Evolutionary conservation across 2,329 filamentous ascomycete genomes (phyloP), one percentile per base, ranked within the genome.

Genomic region (Aaosphaeria arxii): DNA sequence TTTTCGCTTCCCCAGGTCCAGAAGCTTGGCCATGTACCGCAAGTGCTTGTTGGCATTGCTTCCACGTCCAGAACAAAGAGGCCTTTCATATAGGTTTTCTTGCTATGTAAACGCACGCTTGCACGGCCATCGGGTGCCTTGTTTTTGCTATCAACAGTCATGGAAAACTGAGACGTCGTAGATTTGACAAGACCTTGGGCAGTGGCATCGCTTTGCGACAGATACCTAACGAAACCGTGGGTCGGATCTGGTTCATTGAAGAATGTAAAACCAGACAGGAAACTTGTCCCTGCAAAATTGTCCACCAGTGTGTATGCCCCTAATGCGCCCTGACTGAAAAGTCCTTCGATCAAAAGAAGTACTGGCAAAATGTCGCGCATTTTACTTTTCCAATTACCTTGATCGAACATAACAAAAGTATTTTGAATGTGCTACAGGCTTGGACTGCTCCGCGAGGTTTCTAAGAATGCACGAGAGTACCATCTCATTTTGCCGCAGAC

Each of bases 11-110:
- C 71, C 17, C 69, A 55, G 2, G 45, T 61, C 71, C 72, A 74
- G 46, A 70, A 71, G 1, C 69, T 68, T 3, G 72, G 71, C 71
- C 72, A 74, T 7, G 39, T 41, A 6, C 70, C 70, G 49, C 68
- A 74, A 33, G 48, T 46, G 24, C 35, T 47, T n/a, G 47, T 59
- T 0, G 71, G 70, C 63, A 71, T 71, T 48, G 73, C 69, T 5
- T 50, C 55, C 6, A 70, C 47, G 46, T 73, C 68, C 24, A 72
- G 54, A 33, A 72, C 57, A 56, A 73, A 73, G 1, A 73, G 56
- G 6, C 70, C 71, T 47, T 67, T 62, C 6, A 55, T 66, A 50
- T 71, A 73, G 17, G 57, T 60, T 32, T 70, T 71, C 51, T 68
- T 62, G 48, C 62, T 68, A 45, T 62, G 54, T 13, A 73, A 39